Conservation (phyloP, 2,329 filamentous ascomycete species). For the Waltergamsia citrina region DNA sequence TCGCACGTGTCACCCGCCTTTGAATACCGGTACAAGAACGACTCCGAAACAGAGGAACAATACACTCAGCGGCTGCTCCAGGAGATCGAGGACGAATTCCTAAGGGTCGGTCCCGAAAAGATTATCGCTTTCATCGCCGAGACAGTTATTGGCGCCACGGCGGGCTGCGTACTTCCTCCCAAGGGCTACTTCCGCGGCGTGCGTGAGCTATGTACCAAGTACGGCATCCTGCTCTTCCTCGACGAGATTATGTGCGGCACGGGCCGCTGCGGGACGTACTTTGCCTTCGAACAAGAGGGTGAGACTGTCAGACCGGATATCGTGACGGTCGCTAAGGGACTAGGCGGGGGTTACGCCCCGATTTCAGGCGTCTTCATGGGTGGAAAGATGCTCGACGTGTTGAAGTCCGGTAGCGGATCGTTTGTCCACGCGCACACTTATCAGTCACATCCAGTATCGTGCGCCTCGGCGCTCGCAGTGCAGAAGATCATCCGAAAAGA, state of each 20-base stretch:
- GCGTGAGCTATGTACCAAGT: conserved; percentile 40
- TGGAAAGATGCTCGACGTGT: conserved; percentile 34
- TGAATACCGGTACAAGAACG: conserved; percentile 10
- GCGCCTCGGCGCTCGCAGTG: conserved; percentile 25
- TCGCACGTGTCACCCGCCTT: conserved; percentile 15
- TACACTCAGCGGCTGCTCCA: conserved; percentile 28
- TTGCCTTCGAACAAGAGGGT: conserved; percentile 31
- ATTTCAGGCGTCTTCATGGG: conserved; percentile 44
- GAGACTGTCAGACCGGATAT: conserved; percentile 36
- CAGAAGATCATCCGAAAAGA: conserved; percentile 25
- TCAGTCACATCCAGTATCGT: conserved; percentile 25
- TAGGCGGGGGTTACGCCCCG: conserved; percentile 46
- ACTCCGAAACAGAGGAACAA: conserved; percentile 23
- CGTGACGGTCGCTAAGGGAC: conserved; percentile 48
- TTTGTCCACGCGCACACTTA: conserved; percentile 51
- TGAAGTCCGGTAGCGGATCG: conserved; percentile 33
- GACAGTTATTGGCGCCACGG: conserved; percentile 35
- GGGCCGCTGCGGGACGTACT: conserved; percentile 50
- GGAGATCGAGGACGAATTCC: conserved; percentile 38
- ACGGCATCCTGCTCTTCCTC: conserved; percentile 45
- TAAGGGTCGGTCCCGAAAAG: conserved; percentile 30
- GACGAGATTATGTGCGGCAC: conserved; percentile 62
- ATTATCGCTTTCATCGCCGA: conserved; percentile 41
- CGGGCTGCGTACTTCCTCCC: conserved; percentile 40
- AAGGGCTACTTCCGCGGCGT: conserved; percentile 46